Evolutionary conservation across 257 asterid genomes (phyloP).

Genomic region (Solanum phureja): DNA sequence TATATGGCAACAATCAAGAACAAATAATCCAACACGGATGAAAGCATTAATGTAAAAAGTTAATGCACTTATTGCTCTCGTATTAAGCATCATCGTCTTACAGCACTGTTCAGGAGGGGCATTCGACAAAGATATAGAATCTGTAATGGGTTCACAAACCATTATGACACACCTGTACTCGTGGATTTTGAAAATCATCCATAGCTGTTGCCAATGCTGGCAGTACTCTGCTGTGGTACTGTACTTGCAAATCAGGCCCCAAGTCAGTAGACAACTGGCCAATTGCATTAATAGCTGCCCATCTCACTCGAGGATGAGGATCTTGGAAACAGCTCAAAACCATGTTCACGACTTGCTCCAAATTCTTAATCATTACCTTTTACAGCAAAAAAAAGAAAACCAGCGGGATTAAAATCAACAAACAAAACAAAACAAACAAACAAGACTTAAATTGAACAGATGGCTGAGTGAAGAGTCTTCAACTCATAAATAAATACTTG

Average conservation of each 20-base stretch:
- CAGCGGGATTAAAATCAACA: background rate
- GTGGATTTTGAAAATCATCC: slow-evolving; percentile 95
- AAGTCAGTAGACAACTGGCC: slow-evolving; percentile 97
- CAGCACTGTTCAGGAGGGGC: background rate
- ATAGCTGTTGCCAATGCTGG: slow-evolving; percentile 82
- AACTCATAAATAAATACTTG: background rate
- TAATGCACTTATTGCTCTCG: background rate
- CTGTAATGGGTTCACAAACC: background rate
- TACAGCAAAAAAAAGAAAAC: background rate
- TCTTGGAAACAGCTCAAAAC: slow-evolving; percentile 90
- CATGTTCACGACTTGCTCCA: slow-evolving; percentile 87
- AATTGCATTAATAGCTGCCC: slow-evolving; percentile 99
- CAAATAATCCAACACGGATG: background rate
- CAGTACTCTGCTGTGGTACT: slow-evolving; percentile 69
- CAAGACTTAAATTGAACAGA: background rate
- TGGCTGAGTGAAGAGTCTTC: background rate
- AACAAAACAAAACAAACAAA: background rate
- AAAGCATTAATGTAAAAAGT: background rate
- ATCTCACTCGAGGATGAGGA: slow-evolving; percentile 96
- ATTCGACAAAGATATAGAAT: background rate
- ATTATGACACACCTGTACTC: slow-evolving; percentile 71
- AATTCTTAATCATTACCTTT: slow-evolving; percentile 84
- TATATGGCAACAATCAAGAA: background rate
- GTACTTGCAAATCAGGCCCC: slow-evolving; percentile 97
- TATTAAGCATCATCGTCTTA: background rate